Evolutionary conservation across 1,284 basidiomycete species (phyloP).

Genomic region (Sporisorium exsertum): DNA sequence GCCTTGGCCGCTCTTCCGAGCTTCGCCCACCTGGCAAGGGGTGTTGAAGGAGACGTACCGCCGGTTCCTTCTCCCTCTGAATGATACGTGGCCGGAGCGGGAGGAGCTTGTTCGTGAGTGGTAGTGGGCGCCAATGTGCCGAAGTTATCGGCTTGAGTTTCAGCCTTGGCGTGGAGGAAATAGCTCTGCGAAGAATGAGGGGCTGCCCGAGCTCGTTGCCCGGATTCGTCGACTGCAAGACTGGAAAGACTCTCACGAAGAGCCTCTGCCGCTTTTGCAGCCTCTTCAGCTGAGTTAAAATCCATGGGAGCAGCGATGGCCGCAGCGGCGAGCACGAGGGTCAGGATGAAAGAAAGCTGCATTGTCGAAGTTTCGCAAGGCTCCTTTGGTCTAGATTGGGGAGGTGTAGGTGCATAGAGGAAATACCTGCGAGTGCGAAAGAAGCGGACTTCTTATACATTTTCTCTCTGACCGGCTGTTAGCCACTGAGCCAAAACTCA

Average conservation of each 20-base stretch:
- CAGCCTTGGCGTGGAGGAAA: no score
- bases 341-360: background rate
- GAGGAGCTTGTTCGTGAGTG: background rate
- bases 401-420: background rate
- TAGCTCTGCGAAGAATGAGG: no score
- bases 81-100: background rate
- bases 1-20: no score
- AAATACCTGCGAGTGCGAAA: background rate
- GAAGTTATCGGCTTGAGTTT: no score
- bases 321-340: background rate
- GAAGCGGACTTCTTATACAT: background rate
- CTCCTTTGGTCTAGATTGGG: background rate
- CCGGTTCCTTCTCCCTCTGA: no score
- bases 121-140: background rate
- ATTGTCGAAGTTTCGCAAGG: background rate
- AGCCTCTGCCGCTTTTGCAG: background rate
- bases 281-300: background rate
- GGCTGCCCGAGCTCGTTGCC: background rate
- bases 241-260: background rate
- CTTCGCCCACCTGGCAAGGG: no score
- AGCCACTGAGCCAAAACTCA: background rate
- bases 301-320: constrained; percentile 1
- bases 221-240: background rate
- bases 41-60: no score
- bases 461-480: no score